phyloP scores from a whole-genome alignment of 257 asterid genomes.

The Solanum tarapatanum region DNA sequence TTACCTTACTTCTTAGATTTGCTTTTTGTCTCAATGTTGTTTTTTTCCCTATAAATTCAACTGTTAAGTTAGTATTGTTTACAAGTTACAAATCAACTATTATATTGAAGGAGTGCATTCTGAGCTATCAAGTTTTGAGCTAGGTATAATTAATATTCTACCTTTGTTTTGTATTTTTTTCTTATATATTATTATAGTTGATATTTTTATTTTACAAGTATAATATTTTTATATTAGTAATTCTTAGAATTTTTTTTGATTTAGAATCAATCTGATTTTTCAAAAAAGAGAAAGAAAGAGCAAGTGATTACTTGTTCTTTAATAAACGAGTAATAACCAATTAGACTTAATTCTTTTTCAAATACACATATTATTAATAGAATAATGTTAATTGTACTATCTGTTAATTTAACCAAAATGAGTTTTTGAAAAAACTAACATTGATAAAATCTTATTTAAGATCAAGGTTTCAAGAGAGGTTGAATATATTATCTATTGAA shows the following conservation, averaged over 20 bases:
- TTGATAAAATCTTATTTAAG: not conserved
- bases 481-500: too few species aligned
- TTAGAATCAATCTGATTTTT: too few species aligned
- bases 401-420: not conserved
- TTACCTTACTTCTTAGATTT: not conserved
- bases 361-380: not conserved
- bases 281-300: not conserved
- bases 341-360: not conserved
- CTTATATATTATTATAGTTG: too few species aligned
- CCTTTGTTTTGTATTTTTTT: too few species aligned
- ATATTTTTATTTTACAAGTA: too few species aligned
- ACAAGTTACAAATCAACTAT: not conserved
- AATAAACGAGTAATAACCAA: not conserved
- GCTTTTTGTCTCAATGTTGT: not conserved
- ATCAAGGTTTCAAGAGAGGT: too few species aligned
- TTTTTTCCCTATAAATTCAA: not conserved
- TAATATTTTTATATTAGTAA: too few species aligned
- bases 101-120: not conserved
- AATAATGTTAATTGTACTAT: not conserved
- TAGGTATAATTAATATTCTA: not conserved
- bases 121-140: not conserved
- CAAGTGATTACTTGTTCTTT: not conserved
- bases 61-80: not conserved
- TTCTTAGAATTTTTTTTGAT: too few species aligned
- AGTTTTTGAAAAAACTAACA: not conserved